Base-by-base conservation (phyloP, 768 basidiomycete species). In the Phlegmacium glaucopus region DNA sequence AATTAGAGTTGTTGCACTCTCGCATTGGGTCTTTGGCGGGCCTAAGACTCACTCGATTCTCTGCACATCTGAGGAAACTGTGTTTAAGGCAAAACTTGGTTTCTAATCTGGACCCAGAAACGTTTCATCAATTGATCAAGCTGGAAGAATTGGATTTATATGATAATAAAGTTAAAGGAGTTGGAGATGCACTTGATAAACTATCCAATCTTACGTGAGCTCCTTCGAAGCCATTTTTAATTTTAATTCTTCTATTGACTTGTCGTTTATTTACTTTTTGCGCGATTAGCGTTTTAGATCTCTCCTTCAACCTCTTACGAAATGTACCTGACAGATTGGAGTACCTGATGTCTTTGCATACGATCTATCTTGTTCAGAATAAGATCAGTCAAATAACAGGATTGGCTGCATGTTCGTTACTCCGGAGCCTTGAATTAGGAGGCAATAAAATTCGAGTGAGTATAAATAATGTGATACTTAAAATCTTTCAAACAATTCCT, bases 281-380 rank as follows among this genome's bases (percentile, higher is more conserved):
- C 29, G 38, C 22, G 34, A 42, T 7, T 51, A 97, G 94, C 27
- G 74, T 79, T 9, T 72, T 99, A 43, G 96, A 98, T 70, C 72
- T 98, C 39, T 98, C 95, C 1, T 99, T 96, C 77, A 99, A 99
- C 70, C 76, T 95, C 22, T 67, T 97, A 47, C 80, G 83, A 49
- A 65, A 74, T 18, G 71, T 94, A 34, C 87, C 90, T 1, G 82
- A 85, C 36, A 68, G 74, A 6, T 63, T 94, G 10, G 63, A 73
- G 9, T 63, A 72, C 45, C 74, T 95, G 2, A 70, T 67, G 4
- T 76, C 79, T 4, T 73, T 99, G 27, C 70, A 76, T 30, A 90
- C 87, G 0, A 73, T 94, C 22, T 99, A 94, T 68, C 91, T 99
- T 57, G 91, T 99, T 4, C 96, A 99, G 68, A 97, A 99, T 69